Conservation (phyloP, 148 eudicot genomes). For the Euryodendron excelsum region DNA sequence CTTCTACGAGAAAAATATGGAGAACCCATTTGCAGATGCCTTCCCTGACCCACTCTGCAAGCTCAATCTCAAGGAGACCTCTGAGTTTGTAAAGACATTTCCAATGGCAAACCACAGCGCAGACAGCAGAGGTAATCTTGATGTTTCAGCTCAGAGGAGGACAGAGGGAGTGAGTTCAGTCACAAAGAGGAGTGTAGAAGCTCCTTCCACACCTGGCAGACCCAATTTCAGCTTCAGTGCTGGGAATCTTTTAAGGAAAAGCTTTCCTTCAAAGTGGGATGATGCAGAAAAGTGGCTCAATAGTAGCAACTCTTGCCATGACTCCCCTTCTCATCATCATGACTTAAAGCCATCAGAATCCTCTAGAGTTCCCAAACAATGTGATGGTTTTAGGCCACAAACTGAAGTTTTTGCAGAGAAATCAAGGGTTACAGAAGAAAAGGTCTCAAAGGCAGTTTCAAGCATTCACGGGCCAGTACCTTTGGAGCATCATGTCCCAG, state of each 20-base stretch:
- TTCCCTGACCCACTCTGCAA: conserved; percentile 66
- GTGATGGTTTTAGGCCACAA: conserved; percentile 30
- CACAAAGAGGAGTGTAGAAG: conserved; percentile 36
- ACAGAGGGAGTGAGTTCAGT: conserved; percentile 33
- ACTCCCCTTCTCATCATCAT: conserved; percentile 58
- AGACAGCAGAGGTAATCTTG: conserved; percentile 21
- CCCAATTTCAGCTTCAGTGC: conserved; percentile 72
- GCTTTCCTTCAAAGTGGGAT: conserved; percentile 87
- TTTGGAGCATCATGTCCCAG: conserved; percentile 33
- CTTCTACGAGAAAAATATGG: conserved; percentile 22
- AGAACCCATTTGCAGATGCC: conserved; percentile 59
- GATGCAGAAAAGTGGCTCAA: conserved; percentile 87
- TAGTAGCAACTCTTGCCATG: conserved; percentile 41
- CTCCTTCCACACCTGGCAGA: conserved; percentile 75
- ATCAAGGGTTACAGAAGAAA: conserved; percentile 48
- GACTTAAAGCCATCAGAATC: conserved; percentile 10
- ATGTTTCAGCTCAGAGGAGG: conserved; percentile 38
- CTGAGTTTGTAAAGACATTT: conserved; percentile 73
- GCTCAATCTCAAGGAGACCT: conserved; percentile 63
- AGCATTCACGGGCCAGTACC: conserved; percentile 29
- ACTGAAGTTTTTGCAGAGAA: conserved; percentile 51
- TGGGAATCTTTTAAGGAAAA: conserved; percentile 43
- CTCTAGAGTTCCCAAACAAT: conserved; percentile 26
- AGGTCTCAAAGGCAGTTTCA: conserved; percentile 30
- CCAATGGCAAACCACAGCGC: conserved; percentile 37